These are phyloP conservation scores for Kernera saxatilis DNA, from an alignment of 345 rosid species.

Conservation along the genomic window DNA sequence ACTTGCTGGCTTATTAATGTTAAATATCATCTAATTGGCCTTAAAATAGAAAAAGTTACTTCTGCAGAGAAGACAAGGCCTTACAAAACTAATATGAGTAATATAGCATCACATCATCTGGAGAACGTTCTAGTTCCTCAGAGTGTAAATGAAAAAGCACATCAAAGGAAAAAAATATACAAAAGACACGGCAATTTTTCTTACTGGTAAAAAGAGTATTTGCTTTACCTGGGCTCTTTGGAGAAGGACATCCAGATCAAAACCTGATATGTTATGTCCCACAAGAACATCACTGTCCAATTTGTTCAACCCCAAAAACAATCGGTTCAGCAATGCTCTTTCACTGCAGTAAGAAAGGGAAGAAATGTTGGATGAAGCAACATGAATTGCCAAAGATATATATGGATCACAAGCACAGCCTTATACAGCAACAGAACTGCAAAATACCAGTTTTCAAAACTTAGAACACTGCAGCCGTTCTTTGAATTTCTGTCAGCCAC, in stretches of 20 bases:
- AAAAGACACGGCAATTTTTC: not conserved
- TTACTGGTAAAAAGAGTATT: not conserved
- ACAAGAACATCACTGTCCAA: conserved; percentile 93
- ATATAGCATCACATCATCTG: not conserved
- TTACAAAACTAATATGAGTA: not conserved
- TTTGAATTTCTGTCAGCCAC: conserved; percentile 71
- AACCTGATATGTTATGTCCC: conserved; percentile 97
- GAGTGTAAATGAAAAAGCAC: not conserved
- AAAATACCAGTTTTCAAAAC: conserved; percentile 73
- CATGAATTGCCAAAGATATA: conserved; percentile 6
- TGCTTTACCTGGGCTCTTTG: conserved; percentile 79
- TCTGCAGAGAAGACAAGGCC: not conserved
- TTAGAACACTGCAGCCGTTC: conserved; percentile 72
- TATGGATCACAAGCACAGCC: not conserved
- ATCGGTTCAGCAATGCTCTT: conserved; percentile 82
- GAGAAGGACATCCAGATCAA: conserved; percentile 93
- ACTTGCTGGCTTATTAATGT: not conserved
- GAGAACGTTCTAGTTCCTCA: not conserved
- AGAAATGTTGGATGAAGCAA: conserved; percentile 3
- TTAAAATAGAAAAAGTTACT: not conserved
- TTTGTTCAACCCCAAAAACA: conserved; percentile 81
- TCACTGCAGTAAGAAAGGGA: conserved; percentile 54
- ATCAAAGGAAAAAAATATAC: not conserved
- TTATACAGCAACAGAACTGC: not conserved
- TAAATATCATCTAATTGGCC: not conserved